Base-by-base conservation (phyloP, 2,329 filamentous ascomycete species). In the Apiospora aurea region DNA sequence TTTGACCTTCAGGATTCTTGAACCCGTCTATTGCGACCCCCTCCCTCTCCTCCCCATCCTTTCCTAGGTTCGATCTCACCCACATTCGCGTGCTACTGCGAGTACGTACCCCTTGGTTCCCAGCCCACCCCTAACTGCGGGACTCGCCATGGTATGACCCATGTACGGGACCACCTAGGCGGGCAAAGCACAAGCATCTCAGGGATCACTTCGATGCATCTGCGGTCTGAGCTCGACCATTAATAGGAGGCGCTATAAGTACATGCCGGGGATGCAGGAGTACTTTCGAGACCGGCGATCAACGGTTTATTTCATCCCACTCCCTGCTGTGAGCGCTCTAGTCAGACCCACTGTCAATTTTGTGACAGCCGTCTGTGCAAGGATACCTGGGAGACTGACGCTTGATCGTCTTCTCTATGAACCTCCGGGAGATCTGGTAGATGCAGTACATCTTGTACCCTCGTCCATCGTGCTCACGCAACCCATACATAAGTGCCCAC, bases 341-440 rank as follows among this genome's bases (percentile, higher is more conserved):
- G 74, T 75, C 76, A 72, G 85, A 84, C 85, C 86, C 86, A 87
- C 85, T 81, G 81, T 82, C 82, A 86, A 85, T 87, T 86, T 87
- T 69, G 85, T 87, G 85, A 87, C 85, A 87, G 83, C 82, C 85
- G 82, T 81, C 68, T 82, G 80, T 80, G 80, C 84, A 83, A 81
- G 85, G 85, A 85, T 87, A 81, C 78, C 82, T 80, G 80, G 82
- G 83, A 82, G 84, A 85, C 85, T 85, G 80, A 81, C 84, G 82
- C 84, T 84, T 83, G 85, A 87, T 87, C 85, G 82, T 82, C 85
- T 80, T 82, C 80, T 80, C 81, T 81, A 81, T 82, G 77, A 79
- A 80, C 79, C 79, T 82, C 81, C 81, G 83, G 83, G 82, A 86
- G 85, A 87, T 87, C 85, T 85, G 80, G 82, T 79, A 80, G 79